Evolutionary conservation across 768 basidiomycete species (phyloP), one percentile per base, ranked within the genome.

Genomic region (Clitopilus passeckerianus): DNA sequence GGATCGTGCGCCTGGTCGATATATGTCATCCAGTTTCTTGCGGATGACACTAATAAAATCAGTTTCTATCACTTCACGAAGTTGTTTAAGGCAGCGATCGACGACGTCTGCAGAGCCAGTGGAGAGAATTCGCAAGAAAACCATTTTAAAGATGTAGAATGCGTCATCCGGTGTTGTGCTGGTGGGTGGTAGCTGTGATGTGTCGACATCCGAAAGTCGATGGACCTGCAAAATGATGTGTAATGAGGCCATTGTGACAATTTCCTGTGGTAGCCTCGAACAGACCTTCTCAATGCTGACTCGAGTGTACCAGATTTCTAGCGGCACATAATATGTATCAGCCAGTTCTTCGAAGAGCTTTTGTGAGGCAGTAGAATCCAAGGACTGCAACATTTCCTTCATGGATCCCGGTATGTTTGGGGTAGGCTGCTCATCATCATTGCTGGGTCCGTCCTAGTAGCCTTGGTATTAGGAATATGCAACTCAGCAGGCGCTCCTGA

Each of bases 91-190:
- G 56, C 86, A 86, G 24, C 75, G 77, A 60, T 83, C 77, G 1
- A 93, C 78, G 2, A 81, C 83, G 5, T 70, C 67, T 3, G 85
- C 62, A 2, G 89, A 89, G 0, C 93, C 93, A 0, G 90, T 89
- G 0, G 91, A 89, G 16, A 97, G 69, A 33, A 94, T 73, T 10
- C 97, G 84, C 18, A 84, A 78, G 5, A 95, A 78, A 2, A 95
- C 87, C 6, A 86, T 80, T 71, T 97, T 98, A 60, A 98, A 77
- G 59, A 99, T 89, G 73, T 97, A 99, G 75, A 98, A 99, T 1
- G 89, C 90, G 65, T 98, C 97, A 70, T 99, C 97, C 0, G 93
- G 92, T 0, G 85, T 86, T 0, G 91, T 93, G 0, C 89, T 91
- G 1, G 79, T 83, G 10, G 81, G 76, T 55, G 82, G 92, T 41